Evolutionary conservation across 1,284 basidiomycete species (phyloP).

Genomic region (Cryptococcus sp.): DNA sequence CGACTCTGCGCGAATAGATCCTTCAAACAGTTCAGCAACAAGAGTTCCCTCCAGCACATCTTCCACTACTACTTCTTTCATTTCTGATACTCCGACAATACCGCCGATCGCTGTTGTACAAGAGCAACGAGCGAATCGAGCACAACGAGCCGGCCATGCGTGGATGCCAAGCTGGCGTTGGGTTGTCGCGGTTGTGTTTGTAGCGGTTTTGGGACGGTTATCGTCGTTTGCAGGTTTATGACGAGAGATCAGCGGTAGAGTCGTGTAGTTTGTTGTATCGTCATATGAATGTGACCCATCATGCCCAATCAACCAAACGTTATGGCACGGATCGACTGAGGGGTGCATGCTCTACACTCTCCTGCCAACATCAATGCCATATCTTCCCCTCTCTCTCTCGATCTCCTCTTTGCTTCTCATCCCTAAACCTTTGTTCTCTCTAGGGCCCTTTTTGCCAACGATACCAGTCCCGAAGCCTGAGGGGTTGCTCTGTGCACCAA

Average conservation of each 20-base stretch:
- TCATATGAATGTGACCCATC: background rate
- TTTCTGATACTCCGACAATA: background rate
- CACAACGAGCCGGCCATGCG: conserved; percentile 1
- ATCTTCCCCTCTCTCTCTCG: conserved; percentile 51
- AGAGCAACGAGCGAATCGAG: no score
- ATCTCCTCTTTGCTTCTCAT: conserved; percentile 51
- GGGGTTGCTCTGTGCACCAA: conserved; percentile 32
- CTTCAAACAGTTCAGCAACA: conserved; percentile 4
- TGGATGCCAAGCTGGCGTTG: conserved; percentile 47
- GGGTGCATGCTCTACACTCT: conserved; percentile 24
- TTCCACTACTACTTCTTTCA: background rate
- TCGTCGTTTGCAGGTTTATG: conserved; percentile 30
- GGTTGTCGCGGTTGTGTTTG: conserved; percentile 41
- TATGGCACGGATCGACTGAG: background rate
- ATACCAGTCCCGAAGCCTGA: conserved; percentile 49
- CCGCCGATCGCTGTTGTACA: background rate
- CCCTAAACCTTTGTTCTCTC: conserved; percentile 49
- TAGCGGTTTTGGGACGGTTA: conserved; percentile 44
- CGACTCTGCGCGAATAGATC: no score
- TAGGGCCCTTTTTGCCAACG: conserved; percentile 33
- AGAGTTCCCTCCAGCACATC: background rate
- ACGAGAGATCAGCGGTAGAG: background rate
- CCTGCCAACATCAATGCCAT: conserved; percentile 48
- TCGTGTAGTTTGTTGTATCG: background rate
- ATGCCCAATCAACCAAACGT: background rate